Evolutionary conservation across 805 yeast species (phyloP).

Genomic region (Ogataea polymorpha): DNA sequence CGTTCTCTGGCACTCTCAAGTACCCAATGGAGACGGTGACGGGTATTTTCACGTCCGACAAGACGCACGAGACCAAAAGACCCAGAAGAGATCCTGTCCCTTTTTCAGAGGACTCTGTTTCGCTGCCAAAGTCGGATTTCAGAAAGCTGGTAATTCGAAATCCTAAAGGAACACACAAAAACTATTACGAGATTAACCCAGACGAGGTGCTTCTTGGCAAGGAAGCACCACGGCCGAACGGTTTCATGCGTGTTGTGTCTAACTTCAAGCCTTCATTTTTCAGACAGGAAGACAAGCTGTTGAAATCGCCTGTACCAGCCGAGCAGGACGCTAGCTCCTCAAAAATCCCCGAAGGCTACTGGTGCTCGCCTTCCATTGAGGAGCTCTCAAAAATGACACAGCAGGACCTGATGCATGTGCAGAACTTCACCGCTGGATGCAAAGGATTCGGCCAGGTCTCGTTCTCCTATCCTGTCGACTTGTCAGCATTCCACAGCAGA

Average conservation of each 20-base stretch:
- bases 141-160: slow-evolving; percentile 26
- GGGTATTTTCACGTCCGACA: slow-evolving; percentile 31
- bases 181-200: slow-evolving; percentile 31
- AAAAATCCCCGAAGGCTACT: slow-evolving; percentile 44
- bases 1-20: slow-evolving; percentile 20
- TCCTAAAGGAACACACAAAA: slow-evolving; percentile 25
- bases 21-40: slow-evolving; percentile 26
- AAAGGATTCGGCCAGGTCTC: slow-evolving; percentile 65
- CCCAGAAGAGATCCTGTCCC: not conserved
- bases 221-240: not conserved
- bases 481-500: slow-evolving; percentile 47
- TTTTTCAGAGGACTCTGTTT: not conserved
- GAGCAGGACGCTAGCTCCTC: not conserved
- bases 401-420: slow-evolving; percentile 50
- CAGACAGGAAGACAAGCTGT: not conserved
- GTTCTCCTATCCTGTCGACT: slow-evolving; percentile 66
- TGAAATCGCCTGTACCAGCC: no score
- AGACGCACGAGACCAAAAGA: slow-evolving; percentile 1
- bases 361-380: slow-evolving; percentile 67
- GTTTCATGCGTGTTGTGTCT: slow-evolving; percentile 9
- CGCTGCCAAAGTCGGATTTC: slow-evolving; percentile 22
- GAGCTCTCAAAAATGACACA: slow-evolving; percentile 43
- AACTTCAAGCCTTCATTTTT: slow-evolving; percentile 10
- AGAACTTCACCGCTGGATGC: slow-evolving; percentile 68
- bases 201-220: slow-evolving; percentile 26